These are phyloP conservation scores for Entoloma clypeatum DNA, from an alignment of 1,284 basidiomycete species.

Conservation along the genomic window DNA sequence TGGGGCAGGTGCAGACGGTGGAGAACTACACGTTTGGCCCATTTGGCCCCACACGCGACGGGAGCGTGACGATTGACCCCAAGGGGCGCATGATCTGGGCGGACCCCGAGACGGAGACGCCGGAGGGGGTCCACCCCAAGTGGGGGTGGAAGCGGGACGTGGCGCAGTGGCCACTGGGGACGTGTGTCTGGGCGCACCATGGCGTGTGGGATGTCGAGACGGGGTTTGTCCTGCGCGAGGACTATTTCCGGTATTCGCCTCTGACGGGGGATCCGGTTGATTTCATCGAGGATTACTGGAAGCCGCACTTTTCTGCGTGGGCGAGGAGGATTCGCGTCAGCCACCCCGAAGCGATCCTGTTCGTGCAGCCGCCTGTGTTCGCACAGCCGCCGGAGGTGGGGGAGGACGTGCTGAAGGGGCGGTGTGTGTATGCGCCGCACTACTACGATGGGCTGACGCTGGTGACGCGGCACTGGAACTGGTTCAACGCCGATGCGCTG, in stretches of 20 bases:
- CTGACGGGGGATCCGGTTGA: constrained; percentile 42
- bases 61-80: constrained; percentile 80
- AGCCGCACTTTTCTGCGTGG: constrained; percentile 71
- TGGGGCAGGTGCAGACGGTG: constrained; percentile 83
- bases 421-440: constrained; percentile 81
- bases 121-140: constrained; percentile 45
- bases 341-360: constrained; percentile 86
- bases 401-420: constrained; percentile 56
- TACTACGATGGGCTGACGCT: constrained; percentile 94
- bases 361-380: constrained; percentile 93
- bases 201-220: constrained; percentile 86
- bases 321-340: constrained; percentile 60
- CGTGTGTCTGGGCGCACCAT: constrained; percentile 90
- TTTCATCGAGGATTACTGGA: constrained; percentile 84
- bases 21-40: constrained; percentile 81
- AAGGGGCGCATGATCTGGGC: constrained; percentile 76
- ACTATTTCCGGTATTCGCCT: constrained; percentile 70
- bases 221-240: constrained; percentile 64
- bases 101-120: constrained; percentile 40
- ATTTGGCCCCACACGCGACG: constrained; percentile 76
- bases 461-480: constrained; percentile 87
- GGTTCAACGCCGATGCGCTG: constrained; percentile 96
- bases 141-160: constrained; percentile 83
- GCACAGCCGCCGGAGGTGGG: constrained; percentile 69
- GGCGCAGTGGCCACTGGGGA: constrained; percentile 76